These are phyloP conservation scores for Falciphora oryzae DNA, from an alignment of 2,329 filamentous ascomycete genomes.

Conservation along the genomic window DNA sequence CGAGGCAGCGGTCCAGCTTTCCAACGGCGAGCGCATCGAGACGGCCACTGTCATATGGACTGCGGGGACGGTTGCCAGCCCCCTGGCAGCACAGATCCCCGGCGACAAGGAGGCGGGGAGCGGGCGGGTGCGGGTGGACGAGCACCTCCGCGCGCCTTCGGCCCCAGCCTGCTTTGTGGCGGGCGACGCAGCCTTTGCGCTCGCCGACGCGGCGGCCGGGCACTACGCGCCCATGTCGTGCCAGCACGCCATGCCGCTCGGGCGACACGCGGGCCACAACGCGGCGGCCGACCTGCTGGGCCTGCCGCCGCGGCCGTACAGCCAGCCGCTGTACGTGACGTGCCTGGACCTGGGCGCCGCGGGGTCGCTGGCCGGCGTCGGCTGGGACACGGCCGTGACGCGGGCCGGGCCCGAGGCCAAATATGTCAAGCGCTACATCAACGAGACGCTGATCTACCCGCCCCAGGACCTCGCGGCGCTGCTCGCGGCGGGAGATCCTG, in stretches of 20 bases:
- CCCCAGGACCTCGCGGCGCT: neutral
- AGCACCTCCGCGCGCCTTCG: constrained; percentile 22
- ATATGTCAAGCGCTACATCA: constrained; percentile 2
- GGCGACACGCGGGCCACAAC: constrained; percentile 31
- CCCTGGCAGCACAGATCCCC: constrained; percentile 27
- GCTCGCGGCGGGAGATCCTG: neutral
- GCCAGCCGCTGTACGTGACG: constrained; percentile 24
- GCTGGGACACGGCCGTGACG: constrained; percentile 22
- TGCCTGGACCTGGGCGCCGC: constrained; percentile 31
- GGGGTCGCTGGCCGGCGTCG: constrained; percentile 23
- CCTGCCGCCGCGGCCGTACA: constrained; percentile 20
- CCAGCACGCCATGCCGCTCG: constrained; percentile 31
- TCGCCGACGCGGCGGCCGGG: constrained; percentile 18
- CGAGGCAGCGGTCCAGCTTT: constrained; percentile 16
- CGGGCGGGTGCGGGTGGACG: constrained; percentile 25
- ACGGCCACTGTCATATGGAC: constrained; percentile 31
- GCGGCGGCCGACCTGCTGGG: constrained; percentile 31
- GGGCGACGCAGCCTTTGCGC: constrained; percentile 27
- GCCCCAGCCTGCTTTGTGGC: constrained; percentile 24
- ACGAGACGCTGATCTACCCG: constrained; percentile 5
- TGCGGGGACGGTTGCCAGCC: constrained; percentile 27
- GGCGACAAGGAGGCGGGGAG: constrained; percentile 21
- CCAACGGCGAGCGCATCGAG: constrained; percentile 27
- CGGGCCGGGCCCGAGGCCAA: neutral
- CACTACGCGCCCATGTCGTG: constrained; percentile 31